Conservation (phyloP, 345 rosid genomes). For the Aquilaria sinensis region DNA sequence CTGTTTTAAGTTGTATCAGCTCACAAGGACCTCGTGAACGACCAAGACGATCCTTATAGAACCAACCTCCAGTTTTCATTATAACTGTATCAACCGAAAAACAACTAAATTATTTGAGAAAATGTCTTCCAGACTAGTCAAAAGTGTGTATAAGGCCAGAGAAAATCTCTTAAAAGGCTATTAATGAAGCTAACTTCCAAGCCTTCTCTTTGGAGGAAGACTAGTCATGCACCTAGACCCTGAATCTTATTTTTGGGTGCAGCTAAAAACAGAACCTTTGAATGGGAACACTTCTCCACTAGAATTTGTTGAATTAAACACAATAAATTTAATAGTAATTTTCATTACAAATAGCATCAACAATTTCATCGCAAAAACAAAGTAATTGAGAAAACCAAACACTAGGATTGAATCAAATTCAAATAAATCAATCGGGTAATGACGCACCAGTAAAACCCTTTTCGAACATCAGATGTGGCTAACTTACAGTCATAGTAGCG, state of each 20-base stretch:
- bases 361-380: neutral
- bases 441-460: neutral
- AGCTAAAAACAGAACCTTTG: neutral
- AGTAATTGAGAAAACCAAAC: neutral
- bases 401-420: neutral
- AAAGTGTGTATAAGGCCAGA: too few species aligned
- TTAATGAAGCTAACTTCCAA: neutral
- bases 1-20: conserved; percentile 78
- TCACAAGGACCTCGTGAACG: conserved; percentile 90
- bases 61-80: conserved; percentile 82
- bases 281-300: neutral
- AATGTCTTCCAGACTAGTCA: neutral
- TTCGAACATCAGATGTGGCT: neutral
- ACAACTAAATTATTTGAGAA: neutral
- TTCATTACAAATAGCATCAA: neutral
- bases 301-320: neutral
- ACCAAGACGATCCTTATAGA: conserved; percentile 88
- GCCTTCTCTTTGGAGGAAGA: neutral
- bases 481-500: conserved; percentile 88
- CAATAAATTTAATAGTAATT: neutral
- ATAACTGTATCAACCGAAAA: conserved; percentile 39
- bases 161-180: too few species aligned
- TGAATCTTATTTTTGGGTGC: too few species aligned
- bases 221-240: too few species aligned
- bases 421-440: neutral